These are phyloP conservation scores for Chloris gayana DNA, from an alignment of 176 grass and related monocot species.

Conservation along the genomic window DNA sequence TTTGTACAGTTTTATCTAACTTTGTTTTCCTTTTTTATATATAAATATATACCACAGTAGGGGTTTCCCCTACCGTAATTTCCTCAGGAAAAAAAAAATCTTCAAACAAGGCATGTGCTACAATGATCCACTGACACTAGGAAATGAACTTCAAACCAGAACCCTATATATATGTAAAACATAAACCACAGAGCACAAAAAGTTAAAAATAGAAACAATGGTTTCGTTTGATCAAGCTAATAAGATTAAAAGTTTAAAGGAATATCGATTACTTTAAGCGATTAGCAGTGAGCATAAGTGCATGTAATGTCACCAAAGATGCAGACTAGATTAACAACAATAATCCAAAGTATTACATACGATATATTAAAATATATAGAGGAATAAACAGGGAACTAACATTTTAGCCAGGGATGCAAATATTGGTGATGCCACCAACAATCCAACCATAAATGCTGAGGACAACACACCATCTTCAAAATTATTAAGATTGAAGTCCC, in stretches of 20 bases:
- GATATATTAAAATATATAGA: background rate
- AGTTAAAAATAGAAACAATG: background rate
- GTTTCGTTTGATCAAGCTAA: background rate
- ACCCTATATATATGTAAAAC: background rate
- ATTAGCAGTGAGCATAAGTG: background rate
- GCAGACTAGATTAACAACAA: background rate
- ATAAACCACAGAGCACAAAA: background rate
- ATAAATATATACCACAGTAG: no score
- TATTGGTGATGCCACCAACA: constrained; percentile 83
- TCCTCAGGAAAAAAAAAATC: no score
- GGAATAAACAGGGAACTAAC: constrained; percentile 40
- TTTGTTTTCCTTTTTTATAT: no score
- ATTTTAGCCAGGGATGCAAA: constrained; percentile 89
- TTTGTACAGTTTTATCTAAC: no score
- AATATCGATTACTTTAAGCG: background rate
- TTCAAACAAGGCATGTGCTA: background rate
- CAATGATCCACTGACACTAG: background rate
- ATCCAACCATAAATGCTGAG: constrained; percentile 99
- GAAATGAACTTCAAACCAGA: background rate
- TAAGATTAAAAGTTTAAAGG: background rate
- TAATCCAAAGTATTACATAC: background rate
- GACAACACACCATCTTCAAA: constrained; percentile 96
- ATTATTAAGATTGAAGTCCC: constrained; percentile 87
- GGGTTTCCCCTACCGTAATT: no score
- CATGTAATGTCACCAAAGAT: constrained; percentile 1